A percentile compares a stretch with the other conserved stretches of the same genome.
phyloP scores from a whole-genome alignment of 192 early-diverging fungal genomes.

The Backusella tarrabulga region DNA sequence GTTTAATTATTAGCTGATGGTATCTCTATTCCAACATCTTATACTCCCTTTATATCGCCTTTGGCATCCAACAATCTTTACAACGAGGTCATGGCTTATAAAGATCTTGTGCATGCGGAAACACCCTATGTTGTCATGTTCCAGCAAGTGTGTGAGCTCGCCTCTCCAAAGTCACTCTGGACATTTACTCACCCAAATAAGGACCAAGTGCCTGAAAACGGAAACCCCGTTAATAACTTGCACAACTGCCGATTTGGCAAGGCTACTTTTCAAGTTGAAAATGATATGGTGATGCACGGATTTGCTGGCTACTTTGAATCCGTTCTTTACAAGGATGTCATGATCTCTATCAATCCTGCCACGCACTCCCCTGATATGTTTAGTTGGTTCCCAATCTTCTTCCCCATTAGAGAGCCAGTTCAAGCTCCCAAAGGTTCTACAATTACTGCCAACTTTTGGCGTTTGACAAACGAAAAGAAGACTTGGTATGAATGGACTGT shows the following conservation, averaged over 20 bases:
- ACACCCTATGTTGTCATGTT: constrained; percentile 99
- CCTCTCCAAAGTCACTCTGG: constrained; percentile 76
- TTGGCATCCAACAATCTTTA: constrained; percentile 85
- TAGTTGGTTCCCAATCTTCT: constrained; percentile 98
- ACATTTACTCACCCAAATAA: constrained; percentile 76
- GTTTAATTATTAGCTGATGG: constrained; percentile 53
- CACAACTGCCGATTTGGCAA: constrained; percentile 72
- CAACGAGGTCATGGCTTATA: constrained; percentile 66
- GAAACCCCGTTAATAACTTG: constrained; percentile 59
- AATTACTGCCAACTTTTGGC: constrained; percentile 83
- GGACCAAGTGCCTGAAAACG: constrained; percentile 25
- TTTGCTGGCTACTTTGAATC: constrained; percentile 97
- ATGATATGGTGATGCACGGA: constrained; percentile 80
- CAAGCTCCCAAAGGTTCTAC: constrained; percentile 55
- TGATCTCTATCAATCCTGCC: constrained; percentile 72
- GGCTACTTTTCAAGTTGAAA: constrained; percentile 51
- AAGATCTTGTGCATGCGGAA: constrained; percentile 70
- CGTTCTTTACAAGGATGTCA: constrained; percentile 82
- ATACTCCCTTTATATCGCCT: constrained; percentile 84
- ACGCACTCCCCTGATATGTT: constrained; percentile 94
- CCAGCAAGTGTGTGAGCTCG: constrained; percentile 67
- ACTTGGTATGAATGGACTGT: constrained; percentile 98
- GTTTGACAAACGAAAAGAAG: constrained; percentile 70
- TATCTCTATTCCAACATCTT: constrained; percentile 88
- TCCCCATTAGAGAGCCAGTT: constrained; percentile 80